These are phyloP conservation scores for Fraxinus ornus DNA, from an alignment of 305 asterid genomes.

Conservation along the genomic window DNA sequence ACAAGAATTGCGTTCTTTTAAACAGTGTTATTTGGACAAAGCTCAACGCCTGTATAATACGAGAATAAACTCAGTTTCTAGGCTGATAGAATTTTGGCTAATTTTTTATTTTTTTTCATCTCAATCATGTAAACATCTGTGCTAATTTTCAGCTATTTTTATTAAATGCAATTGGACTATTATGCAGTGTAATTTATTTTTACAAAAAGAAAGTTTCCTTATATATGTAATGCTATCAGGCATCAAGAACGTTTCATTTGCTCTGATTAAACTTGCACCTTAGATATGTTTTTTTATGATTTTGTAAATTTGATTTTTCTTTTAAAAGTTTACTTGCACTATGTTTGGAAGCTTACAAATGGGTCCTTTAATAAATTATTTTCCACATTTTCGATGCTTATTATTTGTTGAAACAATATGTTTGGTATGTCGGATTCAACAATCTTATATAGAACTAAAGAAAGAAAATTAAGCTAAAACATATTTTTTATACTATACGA, in stretches of 20 bases:
- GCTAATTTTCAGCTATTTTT: background rate
- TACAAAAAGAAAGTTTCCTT: background rate
- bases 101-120: background rate
- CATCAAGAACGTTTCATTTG: background rate
- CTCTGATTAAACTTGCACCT: background rate
- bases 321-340: background rate
- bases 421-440: background rate
- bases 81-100: conserved; percentile 33
- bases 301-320: background rate
- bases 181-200: background rate
- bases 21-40: conserved; percentile 18
- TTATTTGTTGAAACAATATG: background rate
- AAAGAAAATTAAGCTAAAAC: background rate
- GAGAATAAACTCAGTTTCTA: conserved; percentile 24
- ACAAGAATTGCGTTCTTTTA: conserved; percentile 24
- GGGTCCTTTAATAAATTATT: background rate
- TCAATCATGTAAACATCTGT: conserved; percentile 12
- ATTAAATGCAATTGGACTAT: background rate
- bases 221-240: background rate
- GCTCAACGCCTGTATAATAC: conserved; percentile 28
- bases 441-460: background rate
- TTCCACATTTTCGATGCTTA: background rate
- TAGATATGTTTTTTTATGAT: background rate
- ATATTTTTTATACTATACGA: background rate
- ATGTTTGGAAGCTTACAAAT: background rate